Base-by-base conservation (phyloP, 2,329 filamentous ascomycete genomes). In the Fusarium drepaniforme region DNA sequence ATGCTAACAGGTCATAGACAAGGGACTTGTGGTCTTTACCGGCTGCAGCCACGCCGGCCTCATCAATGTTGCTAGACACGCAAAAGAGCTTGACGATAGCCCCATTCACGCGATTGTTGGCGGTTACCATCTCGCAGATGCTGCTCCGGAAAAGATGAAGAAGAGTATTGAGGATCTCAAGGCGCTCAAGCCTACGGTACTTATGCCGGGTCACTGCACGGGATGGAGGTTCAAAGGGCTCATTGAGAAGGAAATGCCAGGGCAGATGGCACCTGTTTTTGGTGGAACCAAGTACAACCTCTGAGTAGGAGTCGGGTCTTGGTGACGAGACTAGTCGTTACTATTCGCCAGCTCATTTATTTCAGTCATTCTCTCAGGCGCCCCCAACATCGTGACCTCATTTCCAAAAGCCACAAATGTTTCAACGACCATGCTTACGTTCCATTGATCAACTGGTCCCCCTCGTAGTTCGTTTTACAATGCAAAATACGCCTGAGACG, bases 1-100 rank as follows among this genome's bases (percentile, higher is more conserved):
- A 23, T n/a, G n/a, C 40, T 46, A 68, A 44, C 28, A 44, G 2
- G 3, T 2, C 25, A 23, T 33, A 73, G 67, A 65, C 25, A 58
- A 64, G 25, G 88, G 88, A 0, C 82, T 90, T 4, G 86, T 90
- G 3, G 81, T 90, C 23, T 88, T 90, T 75, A 89, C 88, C 0
- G 88, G 88, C 13, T 90, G 88, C 80, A 88, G 86, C 72, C 88
- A 90, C 67, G 87, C 88, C 0, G 88, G 88, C 1, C 85, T 90
- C 9, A 85, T 90, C 64, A 90, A 90, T 74, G 84, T 86, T 4
- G 81, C 84, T 1, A 84, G 82, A 46, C 84, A 89, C 75, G 87
- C 88, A 0, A 46, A 86, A 0, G 80, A 85, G 1, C 80, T 87
- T 3, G 81, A 79, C 5, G 75, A 79, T 2, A 76, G 63, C 81